Percentiles rank a stretch among this genome's conserved stretches.
Conservation (phyloP, 2,329 filamentous ascomycete genomes). For the Colletotrichum chrysophilum region DNA sequence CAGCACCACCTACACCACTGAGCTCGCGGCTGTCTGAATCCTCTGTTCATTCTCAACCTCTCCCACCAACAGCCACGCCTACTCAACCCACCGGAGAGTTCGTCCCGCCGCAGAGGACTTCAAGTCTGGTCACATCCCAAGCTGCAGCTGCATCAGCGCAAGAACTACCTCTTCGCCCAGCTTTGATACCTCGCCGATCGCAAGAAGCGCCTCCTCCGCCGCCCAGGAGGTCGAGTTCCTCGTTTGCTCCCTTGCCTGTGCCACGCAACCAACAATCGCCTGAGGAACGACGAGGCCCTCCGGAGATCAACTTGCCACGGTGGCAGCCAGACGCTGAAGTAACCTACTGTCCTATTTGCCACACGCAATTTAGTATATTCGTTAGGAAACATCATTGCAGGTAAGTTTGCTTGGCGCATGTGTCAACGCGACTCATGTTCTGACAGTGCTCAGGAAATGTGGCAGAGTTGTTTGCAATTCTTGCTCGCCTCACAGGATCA, state of each 20-base stretch:
- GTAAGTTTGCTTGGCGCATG: slow-evolving; percentile 45
- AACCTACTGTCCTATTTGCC: slow-evolving; percentile 83
- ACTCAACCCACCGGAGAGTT: slow-evolving; percentile 16
- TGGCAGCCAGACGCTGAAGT: slow-evolving; percentile 93
- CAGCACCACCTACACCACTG: slow-evolving; percentile 11
- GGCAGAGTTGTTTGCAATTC: slow-evolving; percentile 88
- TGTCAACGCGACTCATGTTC: not conserved
- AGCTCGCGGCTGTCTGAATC: slow-evolving; percentile 16
- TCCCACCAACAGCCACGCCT: slow-evolving; percentile 17
- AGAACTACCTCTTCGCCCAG: not conserved
- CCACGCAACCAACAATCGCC: not conserved
- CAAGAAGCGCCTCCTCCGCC: slow-evolving; percentile 14
- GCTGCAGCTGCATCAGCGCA: not conserved
- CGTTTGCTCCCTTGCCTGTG: not conserved
- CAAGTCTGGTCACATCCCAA: not conserved
- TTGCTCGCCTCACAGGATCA: slow-evolving; percentile 94
- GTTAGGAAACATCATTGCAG: slow-evolving; percentile 93
- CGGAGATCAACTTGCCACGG: slow-evolving; percentile 66
- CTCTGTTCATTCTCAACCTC: slow-evolving; percentile 2
- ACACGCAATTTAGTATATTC: slow-evolving; percentile 80
- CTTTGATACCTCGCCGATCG: not conserved
- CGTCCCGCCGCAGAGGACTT: slow-evolving; percentile 13
- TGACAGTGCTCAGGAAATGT: slow-evolving; percentile 69
- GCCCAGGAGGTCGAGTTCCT: slow-evolving; percentile 1
- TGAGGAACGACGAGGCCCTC: slow-evolving; percentile 8